Percentiles rank a stretch among this genome's conserved stretches.
phyloP scores from a whole-genome alignment of 2,329 filamentous ascomycete species.

The Neophaeococcomyces mojaviensis region DNA sequence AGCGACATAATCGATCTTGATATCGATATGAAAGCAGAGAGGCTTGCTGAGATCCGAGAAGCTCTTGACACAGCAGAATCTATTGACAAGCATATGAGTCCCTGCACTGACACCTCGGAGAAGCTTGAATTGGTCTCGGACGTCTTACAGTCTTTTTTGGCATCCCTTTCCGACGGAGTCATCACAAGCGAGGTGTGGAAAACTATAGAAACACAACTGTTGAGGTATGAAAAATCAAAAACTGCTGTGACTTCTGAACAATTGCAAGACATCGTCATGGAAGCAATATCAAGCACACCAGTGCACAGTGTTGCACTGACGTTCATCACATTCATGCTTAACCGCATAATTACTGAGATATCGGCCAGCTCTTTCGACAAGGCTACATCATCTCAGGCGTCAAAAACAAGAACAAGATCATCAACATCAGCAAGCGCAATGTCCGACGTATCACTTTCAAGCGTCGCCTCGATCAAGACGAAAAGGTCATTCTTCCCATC shows the following conservation, averaged over 20 bases:
- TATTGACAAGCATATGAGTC: slow-evolving; percentile 54
- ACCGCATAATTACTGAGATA: slow-evolving; percentile 48
- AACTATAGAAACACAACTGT: slow-evolving; percentile 53
- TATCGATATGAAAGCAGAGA: slow-evolving; percentile 33
- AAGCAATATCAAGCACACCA: slow-evolving; percentile 63
- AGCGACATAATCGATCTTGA: slow-evolving; percentile 20
- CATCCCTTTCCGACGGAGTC: slow-evolving; percentile 69
- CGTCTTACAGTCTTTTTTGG: slow-evolving; percentile 66
- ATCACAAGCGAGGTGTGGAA: slow-evolving; percentile 64
- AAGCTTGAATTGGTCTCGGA: slow-evolving; percentile 69
- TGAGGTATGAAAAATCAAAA: slow-evolving; percentile 44
- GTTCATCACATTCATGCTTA: slow-evolving; percentile 72
- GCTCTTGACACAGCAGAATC: slow-evolving; percentile 65
- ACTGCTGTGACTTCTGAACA: slow-evolving; percentile 45
- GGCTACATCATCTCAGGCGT: neutral
- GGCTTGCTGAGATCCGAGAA: slow-evolving; percentile 44
- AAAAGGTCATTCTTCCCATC: slow-evolving; percentile 16
- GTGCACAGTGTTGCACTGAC: slow-evolving; percentile 85
- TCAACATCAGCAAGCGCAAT: slow-evolving; percentile 18
- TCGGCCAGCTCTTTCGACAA: slow-evolving; percentile 24
- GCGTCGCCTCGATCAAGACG: slow-evolving; percentile 11
- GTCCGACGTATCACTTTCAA: slow-evolving; percentile 9
- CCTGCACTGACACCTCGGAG: slow-evolving; percentile 56
- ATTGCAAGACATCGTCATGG: slow-evolving; percentile 57
- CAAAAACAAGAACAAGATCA: slow-evolving; percentile 12